Evolutionary conservation across 192 early-diverging fungal genomes (phyloP), one percentile per base, ranked within the genome.

Genomic region (Allomyces arbusculus): DNA sequence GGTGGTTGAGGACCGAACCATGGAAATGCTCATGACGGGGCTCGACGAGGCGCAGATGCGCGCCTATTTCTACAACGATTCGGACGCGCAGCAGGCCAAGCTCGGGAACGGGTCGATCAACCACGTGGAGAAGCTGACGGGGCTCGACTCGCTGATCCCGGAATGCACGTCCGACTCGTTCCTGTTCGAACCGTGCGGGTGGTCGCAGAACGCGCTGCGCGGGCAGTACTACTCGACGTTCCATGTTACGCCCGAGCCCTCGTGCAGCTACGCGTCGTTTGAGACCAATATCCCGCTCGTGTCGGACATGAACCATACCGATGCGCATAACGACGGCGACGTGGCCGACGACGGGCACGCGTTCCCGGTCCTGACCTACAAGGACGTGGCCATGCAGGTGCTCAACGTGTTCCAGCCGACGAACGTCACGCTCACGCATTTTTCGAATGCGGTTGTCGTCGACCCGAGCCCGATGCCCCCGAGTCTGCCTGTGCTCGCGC

Each of bases 251-350:
- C 95, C 95, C 20, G 95, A 99, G 74, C 86, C 83, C 20, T 78
- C 84, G 67, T 99, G 92, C 86, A 96, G 93, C 19, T 99, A 99
- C 70, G 95, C 95, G n/a, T 93, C 91, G 43, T 95, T 99, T 76
- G 95, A 99, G 73, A 92, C 91, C 44, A 93, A 89, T 68, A 83
- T 99, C 62, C 84, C 90, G 10, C 75, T 87, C 43, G 75, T 79
- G 28, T 71, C 76, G 8, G 78, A 80, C 67, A 70, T 75, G 68
- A 4, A 28, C 26, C 26, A 28, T 4, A 64, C 71, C 40, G 16
- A 61, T 4, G 11, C 64, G 11, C 19, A 58, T 9, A 23, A n/a
- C 8, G 69, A 72, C 69, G 63, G 33, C 63, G 24, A 33, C 25
- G 10, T 50, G 61, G 55, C 44, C 63, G 44, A 62, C 68, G 23